A percentile compares a stretch with the other conserved stretches of the same genome.
Conservation (phyloP, 768 basidiomycete species). For the Lactifluus echinatus region DNA sequence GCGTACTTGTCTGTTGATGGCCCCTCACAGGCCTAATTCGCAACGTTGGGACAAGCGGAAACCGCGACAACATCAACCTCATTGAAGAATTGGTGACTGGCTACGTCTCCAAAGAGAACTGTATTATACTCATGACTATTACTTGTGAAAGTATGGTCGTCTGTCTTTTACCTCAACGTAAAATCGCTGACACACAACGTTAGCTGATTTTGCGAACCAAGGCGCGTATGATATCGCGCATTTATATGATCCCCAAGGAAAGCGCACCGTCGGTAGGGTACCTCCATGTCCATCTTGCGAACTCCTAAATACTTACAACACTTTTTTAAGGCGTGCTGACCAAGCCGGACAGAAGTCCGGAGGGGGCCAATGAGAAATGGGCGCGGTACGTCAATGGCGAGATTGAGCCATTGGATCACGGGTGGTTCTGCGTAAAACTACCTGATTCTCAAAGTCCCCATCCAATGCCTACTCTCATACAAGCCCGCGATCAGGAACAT, state of each 20-base stretch:
- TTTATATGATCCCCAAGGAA: slow-evolving; percentile 19
- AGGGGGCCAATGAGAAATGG: slow-evolving; percentile 21
- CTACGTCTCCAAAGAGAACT: slow-evolving; percentile 21
- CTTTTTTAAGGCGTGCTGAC: slow-evolving; percentile 26
- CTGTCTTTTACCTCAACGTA: neutral
- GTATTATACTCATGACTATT: slow-evolving; percentile 24
- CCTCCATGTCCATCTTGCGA: neutral
- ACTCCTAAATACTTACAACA: neutral
- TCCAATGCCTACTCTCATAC: neutral
- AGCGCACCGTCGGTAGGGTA: slow-evolving; percentile 23
- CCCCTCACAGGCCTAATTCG: slow-evolving; percentile 21
- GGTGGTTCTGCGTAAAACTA: slow-evolving; percentile 16
- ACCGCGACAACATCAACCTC: slow-evolving; percentile 20
- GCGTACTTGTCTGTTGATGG: neutral
- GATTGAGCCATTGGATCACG: neutral
- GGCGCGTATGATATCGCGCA: slow-evolving; percentile 25
- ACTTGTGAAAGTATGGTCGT: slow-evolving; percentile 24
- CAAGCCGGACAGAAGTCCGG: slow-evolving; percentile 26
- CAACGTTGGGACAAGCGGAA: slow-evolving; percentile 20
- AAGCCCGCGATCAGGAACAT: neutral
- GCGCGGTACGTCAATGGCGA: slow-evolving; percentile 2
- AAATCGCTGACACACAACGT: neutral
- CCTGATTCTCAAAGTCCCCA: slow-evolving; percentile 2
- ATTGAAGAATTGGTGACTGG: slow-evolving; percentile 18
- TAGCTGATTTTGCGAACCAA: slow-evolving; percentile 29